Evolutionary conservation across 2,329 filamentous ascomycete species (phyloP).

Genomic region (Cadophora malorum): DNA sequence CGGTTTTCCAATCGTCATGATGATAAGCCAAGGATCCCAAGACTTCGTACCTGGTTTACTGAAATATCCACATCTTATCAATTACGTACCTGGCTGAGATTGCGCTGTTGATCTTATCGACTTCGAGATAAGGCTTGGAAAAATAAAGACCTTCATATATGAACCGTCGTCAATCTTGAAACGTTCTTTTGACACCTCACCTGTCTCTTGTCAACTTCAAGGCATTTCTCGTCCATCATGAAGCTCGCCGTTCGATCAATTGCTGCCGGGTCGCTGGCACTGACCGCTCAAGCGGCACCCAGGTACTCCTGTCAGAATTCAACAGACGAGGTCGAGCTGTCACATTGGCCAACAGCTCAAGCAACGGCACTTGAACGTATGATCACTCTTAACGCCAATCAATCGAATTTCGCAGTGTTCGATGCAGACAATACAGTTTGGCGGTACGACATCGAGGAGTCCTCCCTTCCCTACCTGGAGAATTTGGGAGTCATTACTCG

Average conservation of each 20-base stretch:
- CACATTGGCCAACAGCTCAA: constrained; percentile 18
- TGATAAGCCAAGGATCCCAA: constrained; percentile 13
- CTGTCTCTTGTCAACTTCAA: not conserved
- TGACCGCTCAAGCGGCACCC: constrained; percentile 8
- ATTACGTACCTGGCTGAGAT: constrained; percentile 13
- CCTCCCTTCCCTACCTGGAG: constrained; percentile 22
- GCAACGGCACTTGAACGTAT: constrained; percentile 14
- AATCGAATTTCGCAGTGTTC: constrained; percentile 20
- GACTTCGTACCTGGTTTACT: not conserved
- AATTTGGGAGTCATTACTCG: constrained; percentile 23
- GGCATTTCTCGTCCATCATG: constrained; percentile 15
- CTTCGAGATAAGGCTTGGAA: not conserved
- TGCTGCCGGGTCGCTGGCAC: not conserved
- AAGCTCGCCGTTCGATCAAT: constrained; percentile 14
- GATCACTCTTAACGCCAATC: constrained; percentile 20
- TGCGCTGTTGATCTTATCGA: not conserved
- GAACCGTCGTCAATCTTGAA: not conserved
- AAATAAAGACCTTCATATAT: not conserved
- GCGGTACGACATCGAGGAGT: constrained; percentile 23
- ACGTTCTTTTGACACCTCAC: not conserved
- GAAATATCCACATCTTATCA: constrained; percentile 8
- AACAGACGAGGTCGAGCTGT: not conserved
- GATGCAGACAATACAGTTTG: constrained; percentile 25
- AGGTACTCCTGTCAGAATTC: constrained; percentile 2
- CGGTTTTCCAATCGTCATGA: constrained; percentile 3